These are phyloP conservation scores for Xylariaceae sp. DNA, from an alignment of 2,329 filamentous ascomycete genomes.

Conservation along the genomic window DNA sequence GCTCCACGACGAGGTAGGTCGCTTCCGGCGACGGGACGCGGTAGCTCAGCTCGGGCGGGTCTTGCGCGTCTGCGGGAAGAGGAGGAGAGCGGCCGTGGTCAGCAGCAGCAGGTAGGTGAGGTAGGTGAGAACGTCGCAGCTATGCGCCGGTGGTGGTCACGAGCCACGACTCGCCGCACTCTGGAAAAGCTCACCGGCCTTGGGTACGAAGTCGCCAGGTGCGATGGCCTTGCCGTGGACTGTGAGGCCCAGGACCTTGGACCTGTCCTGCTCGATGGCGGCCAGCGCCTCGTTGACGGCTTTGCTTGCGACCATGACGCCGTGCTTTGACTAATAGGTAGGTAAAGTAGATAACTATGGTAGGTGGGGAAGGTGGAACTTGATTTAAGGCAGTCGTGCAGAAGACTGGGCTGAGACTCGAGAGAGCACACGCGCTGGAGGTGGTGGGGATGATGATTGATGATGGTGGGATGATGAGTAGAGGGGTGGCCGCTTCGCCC, in stretches of 20 bases:
- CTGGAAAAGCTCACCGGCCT: not conserved
- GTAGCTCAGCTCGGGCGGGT: slow-evolving; percentile 3
- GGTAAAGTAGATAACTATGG: too few species aligned
- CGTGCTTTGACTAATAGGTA: too few species aligned
- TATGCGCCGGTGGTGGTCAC: not conserved
- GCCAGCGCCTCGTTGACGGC: not conserved
- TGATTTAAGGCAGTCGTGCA: too few species aligned
- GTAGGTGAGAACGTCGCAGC: not conserved
- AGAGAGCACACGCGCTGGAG: too few species aligned
- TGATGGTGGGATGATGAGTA: too few species aligned
- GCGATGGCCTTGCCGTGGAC: not conserved
- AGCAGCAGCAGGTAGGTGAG: too few species aligned
- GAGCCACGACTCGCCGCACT: not conserved
- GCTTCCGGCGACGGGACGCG: slow-evolving; percentile 7
- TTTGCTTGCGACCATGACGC: not conserved
- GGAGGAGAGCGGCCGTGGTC: too few species aligned
- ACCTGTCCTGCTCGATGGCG: not conserved
- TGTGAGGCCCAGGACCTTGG: not conserved
- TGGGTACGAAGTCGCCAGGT: not conserved
- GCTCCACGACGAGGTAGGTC: slow-evolving; percentile 32
- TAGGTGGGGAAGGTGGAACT: too few species aligned
- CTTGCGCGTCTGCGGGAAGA: not conserved
- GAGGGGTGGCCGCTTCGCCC: too few species aligned
- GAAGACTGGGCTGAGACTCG: too few species aligned
- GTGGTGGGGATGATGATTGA: too few species aligned